Conservation (phyloP, 305 asterid species). For the Solanum hybrid region DNA sequence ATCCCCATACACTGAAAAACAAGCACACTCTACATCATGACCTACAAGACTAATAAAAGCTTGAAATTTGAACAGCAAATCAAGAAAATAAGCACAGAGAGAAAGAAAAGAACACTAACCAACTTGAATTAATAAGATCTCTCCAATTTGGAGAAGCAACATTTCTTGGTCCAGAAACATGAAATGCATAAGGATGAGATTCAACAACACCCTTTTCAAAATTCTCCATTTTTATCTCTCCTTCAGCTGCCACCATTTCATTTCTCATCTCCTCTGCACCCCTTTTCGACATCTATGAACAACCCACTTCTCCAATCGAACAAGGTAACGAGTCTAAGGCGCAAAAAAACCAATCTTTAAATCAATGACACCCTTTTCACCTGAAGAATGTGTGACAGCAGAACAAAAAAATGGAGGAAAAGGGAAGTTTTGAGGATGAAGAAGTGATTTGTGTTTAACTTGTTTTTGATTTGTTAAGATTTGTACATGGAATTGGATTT, state of each 20-base stretch:
- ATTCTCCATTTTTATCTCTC: neutral
- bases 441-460: neutral
- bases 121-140: slow-evolving; percentile 72
- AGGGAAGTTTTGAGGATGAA: neutral
- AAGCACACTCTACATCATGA: neutral
- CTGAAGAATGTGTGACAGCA: neutral
- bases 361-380: neutral
- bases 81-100: neutral
- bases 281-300: slow-evolving; percentile 39
- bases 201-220: neutral
- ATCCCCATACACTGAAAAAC: neutral
- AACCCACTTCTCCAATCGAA: slow-evolving; percentile 15
- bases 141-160: slow-evolving; percentile 87
- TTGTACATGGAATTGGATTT: neutral
- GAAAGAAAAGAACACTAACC: slow-evolving; percentile 32
- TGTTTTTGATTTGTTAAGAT: neutral
- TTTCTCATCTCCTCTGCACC: slow-evolving; percentile 30
- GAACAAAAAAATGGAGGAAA: neutral
- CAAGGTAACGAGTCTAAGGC: neutral
- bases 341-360: neutral
- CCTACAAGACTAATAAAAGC: neutral
- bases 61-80: neutral
- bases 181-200: slow-evolving; percentile 72
- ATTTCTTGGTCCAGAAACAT: slow-evolving; percentile 89
- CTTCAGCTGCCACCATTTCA: slow-evolving; percentile 25